These are phyloP conservation scores for Tylopilus sp. DNA, from an alignment of 768 basidiomycete genomes.

Conservation along the genomic window DNA sequence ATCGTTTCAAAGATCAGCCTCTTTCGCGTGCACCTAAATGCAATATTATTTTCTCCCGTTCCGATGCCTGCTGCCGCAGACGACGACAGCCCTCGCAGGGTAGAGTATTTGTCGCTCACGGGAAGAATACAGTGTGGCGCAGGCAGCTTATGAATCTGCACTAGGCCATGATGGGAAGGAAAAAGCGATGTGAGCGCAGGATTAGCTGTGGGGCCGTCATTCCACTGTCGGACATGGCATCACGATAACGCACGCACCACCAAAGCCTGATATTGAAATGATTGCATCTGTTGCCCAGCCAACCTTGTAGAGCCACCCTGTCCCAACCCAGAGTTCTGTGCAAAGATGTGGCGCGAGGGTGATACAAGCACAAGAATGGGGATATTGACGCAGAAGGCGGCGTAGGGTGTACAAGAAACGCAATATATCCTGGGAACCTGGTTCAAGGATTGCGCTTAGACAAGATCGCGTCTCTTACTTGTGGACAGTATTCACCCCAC, in stretches of 20 bases:
- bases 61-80: constrained; percentile 49
- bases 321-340: constrained; percentile 53
- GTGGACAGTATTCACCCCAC: constrained; percentile 62
- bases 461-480: constrained; percentile 40
- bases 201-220: constrained; percentile 49
- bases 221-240: background rate
- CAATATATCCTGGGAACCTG: constrained; percentile 53
- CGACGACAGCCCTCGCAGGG: constrained; percentile 73
- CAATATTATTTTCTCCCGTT: constrained; percentile 94
- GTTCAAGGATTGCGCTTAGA: constrained; percentile 2
- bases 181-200: constrained; percentile 72
- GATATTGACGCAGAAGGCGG: constrained; percentile 50
- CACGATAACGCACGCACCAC: constrained; percentile 50
- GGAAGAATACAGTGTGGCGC: constrained; percentile 68
- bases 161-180: constrained; percentile 82
- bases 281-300: constrained; percentile 78
- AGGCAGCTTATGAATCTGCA: constrained; percentile 76
- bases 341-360: constrained; percentile 64
- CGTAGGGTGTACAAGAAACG: constrained; percentile 72
- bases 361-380: constrained; percentile 63
- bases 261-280: constrained; percentile 73
- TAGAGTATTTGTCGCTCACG: constrained; percentile 79
- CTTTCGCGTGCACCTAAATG: constrained; percentile 89
- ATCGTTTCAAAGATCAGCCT: constrained; percentile 88
- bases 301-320: constrained; percentile 73